Conservation (phyloP, 2,329 filamentous ascomycete species). For the Lithohypha guttulata region DNA sequence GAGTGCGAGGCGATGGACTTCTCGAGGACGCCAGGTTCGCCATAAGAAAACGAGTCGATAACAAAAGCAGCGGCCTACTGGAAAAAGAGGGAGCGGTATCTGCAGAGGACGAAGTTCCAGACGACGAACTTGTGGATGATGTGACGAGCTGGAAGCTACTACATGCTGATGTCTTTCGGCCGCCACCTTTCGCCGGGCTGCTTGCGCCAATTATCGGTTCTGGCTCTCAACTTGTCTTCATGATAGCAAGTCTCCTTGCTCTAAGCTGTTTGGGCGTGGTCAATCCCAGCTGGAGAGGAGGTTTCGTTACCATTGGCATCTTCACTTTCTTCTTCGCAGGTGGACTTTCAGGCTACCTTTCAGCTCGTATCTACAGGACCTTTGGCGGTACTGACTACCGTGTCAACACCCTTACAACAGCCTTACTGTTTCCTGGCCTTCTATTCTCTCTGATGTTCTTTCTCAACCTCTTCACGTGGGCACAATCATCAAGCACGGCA, state of each 20-base stretch:
- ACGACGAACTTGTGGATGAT: constrained; percentile 67
- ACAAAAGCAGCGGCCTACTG: constrained; percentile 43
- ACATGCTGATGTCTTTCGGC: constrained; percentile 77
- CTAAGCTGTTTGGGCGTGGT: constrained; percentile 66
- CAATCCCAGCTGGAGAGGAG: constrained; percentile 81
- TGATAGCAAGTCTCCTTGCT: constrained; percentile 60
- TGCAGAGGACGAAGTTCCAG: constrained; percentile 43
- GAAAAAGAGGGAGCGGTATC: constrained; percentile 46
- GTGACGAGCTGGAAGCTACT: constrained; percentile 80
- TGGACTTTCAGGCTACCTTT: constrained; percentile 79
- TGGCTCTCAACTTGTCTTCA: constrained; percentile 76
- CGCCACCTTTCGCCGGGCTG: constrained; percentile 58
- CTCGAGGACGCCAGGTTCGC: constrained; percentile 56
- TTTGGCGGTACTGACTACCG: constrained; percentile 66
- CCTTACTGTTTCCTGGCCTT: constrained; percentile 66
- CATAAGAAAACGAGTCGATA: constrained; percentile 38
- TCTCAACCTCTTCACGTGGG: constrained; percentile 82
- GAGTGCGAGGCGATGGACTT: constrained; percentile 55
- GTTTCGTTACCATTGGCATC: constrained; percentile 73
- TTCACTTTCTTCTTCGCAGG: constrained; percentile 77
- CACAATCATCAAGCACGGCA: constrained; percentile 76
- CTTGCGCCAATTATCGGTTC: constrained; percentile 74
- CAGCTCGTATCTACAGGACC: constrained; percentile 69
- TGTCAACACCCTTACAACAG: constrained; percentile 67
- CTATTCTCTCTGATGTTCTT: constrained; percentile 65